Conservation (phyloP, 2,329 filamentous ascomycete genomes). For the Xylogone sp. region DNA sequence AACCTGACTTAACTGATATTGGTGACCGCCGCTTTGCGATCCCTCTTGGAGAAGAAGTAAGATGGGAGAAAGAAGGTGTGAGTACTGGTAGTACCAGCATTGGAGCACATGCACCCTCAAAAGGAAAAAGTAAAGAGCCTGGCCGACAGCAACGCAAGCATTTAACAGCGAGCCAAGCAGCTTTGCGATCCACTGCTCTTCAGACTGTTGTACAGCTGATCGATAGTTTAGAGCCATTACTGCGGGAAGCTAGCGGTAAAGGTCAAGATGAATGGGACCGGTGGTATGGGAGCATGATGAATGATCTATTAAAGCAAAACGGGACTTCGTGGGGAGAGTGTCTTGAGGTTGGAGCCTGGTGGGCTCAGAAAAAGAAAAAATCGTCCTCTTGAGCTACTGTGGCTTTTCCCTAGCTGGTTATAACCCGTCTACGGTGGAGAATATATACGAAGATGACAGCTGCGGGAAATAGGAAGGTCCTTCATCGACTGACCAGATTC, state of each 20-base stretch:
- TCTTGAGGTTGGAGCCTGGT: constrained; percentile 82
- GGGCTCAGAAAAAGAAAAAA: constrained; percentile 79
- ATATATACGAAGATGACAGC: too few relatives aligned
- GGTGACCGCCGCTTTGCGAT: constrained; percentile 79
- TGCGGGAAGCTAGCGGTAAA: constrained; percentile 80
- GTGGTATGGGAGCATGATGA: constrained; percentile 86
- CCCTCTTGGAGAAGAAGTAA: constrained; percentile 75
- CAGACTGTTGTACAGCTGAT: constrained; percentile 79
- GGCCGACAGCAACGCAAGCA: constrained; percentile 17
- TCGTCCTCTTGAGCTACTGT: constrained; percentile 27
- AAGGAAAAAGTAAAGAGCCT: constrained; percentile 25
- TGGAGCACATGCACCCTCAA: constrained; percentile 10
- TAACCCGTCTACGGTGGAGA: too few relatives aligned
- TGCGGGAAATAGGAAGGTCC: background rate
- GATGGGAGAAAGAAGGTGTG: constrained; percentile 79
- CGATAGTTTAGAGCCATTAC: constrained; percentile 76
- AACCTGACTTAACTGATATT: constrained; percentile 67
- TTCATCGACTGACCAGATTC: background rate
- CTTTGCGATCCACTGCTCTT: constrained; percentile 75
- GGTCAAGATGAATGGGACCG: constrained; percentile 88
- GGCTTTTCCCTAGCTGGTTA: too few relatives aligned
- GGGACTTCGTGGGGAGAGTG: constrained; percentile 83
- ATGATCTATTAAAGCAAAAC: constrained; percentile 73
- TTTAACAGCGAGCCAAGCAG: constrained; percentile 58
- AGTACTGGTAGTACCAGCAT: constrained; percentile 50